A percentile compares a stretch with the other conserved stretches of the same genome.
Conservation (phyloP, 164 flowering plant genomes). For the Aristolochia contorta region DNA sequence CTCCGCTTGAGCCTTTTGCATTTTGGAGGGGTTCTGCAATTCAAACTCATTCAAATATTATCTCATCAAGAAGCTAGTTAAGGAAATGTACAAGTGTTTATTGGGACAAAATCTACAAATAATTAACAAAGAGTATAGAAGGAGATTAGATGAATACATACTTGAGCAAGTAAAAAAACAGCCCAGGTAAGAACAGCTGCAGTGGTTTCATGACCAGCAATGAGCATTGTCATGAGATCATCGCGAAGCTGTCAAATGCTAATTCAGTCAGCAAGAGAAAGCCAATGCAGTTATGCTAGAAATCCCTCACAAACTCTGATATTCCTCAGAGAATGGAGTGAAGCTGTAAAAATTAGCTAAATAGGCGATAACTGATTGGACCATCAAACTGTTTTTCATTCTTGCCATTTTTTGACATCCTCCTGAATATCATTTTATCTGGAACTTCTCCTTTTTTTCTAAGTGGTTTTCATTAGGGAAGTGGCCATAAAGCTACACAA, state of each 20-base stretch:
- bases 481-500: too few species aligned
- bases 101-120: not conserved
- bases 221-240: conserved; percentile 97
- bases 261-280: not conserved
- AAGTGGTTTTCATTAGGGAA: too few species aligned
- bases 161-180: conserved; percentile 86
- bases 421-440: too few species aligned
- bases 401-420: not conserved
- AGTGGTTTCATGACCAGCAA: conserved; percentile 99
- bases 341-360: too few species aligned
- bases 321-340: too few species aligned
- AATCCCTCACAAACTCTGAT: too few species aligned
- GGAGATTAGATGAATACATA: conserved; percentile 17
- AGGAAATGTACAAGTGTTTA: not conserved
- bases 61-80: not conserved
- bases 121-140: not conserved
- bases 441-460: too few species aligned
- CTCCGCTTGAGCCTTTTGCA: conserved; percentile 89
- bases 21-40: conserved; percentile 76
- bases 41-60: not conserved
- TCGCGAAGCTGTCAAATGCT: conserved; percentile 65
- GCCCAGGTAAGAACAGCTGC: conserved; percentile 99
- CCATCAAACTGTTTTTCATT: too few species aligned
- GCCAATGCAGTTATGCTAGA: not conserved
- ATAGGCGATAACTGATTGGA: too few species aligned